phyloP scores from a whole-genome alignment of 352 stramenopile genomes.

The Aphanomyces invadans region DNA sequence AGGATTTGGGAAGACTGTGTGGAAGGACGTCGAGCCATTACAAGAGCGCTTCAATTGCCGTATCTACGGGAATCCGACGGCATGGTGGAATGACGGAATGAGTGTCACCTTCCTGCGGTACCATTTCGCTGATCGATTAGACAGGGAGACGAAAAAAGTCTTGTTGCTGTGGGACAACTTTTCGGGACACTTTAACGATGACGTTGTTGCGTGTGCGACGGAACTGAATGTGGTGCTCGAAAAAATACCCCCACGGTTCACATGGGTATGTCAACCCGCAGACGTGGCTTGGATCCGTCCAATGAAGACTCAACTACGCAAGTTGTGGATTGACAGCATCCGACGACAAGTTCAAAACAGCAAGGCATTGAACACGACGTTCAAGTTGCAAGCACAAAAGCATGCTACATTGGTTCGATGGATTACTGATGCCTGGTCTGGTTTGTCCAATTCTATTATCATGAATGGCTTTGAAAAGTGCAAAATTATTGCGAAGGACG shows the following conservation, averaged over 20 bases:
- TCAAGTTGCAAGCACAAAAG: conserved; percentile 5
- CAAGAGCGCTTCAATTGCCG: not conserved
- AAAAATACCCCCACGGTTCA: conserved; percentile 15
- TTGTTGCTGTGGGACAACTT: conserved; percentile 15
- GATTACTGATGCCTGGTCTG: not conserved
- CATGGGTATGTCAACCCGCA: conserved; percentile 9
- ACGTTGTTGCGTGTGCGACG: conserved; percentile 1
- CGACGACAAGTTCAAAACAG: conserved; percentile 4
- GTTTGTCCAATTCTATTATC: not conserved
- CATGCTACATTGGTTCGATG: not conserved
- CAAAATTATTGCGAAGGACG: not conserved
- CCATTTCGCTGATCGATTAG: not conserved
- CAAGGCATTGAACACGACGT: not conserved
- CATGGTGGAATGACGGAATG: not conserved
- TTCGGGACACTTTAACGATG: conserved; percentile 6
- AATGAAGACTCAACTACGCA: conserved; percentile 1
- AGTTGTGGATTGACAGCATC: conserved; percentile 4
- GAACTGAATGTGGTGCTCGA: conserved; percentile 2
- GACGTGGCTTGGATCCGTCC: conserved; percentile 15
- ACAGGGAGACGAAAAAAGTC: not conserved
- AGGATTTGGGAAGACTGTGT: not conserved
- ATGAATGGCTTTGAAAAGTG: conserved; percentile 21
- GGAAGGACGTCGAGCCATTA: not conserved
- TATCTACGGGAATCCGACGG: not conserved
- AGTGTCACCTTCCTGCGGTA: not conserved